Evolutionary conservation across 768 basidiomycete genomes (phyloP).

Genomic region (Tricholoma matsutake): DNA sequence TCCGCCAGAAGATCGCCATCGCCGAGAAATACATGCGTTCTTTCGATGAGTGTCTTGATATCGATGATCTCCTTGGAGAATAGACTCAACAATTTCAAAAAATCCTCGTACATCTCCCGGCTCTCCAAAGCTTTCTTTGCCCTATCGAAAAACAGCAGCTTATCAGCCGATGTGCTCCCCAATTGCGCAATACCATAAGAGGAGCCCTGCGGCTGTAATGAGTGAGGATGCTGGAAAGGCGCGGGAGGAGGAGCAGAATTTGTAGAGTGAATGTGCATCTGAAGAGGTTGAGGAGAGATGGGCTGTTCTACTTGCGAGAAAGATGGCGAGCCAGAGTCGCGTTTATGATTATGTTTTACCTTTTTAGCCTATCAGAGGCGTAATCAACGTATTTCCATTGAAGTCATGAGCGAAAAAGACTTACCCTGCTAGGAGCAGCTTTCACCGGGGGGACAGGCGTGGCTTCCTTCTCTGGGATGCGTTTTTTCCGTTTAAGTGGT

Average conservation of each 20-base stretch:
- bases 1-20: constrained; percentile 75
- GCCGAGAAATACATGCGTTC: constrained; percentile 78
- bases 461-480: constrained; percentile 62
- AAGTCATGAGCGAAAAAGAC: constrained; percentile 17
- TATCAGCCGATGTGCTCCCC: constrained; percentile 51
- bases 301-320: constrained; percentile 47
- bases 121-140: constrained; percentile 78
- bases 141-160: constrained; percentile 91
- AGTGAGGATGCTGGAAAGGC: constrained; percentile 17
- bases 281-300: constrained; percentile 40
- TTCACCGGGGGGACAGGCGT: constrained; percentile 57
- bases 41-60: constrained; percentile 73
- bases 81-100: constrained; percentile 87
- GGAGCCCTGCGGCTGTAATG: constrained; percentile 21
- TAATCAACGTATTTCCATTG: constrained; percentile 1
- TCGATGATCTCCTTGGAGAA: constrained; percentile 94
- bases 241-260: constrained; percentile 15
- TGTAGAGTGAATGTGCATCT: constrained; percentile 26
- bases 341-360: constrained; percentile 58
- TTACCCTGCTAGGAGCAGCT: constrained; percentile 44
- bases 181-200: constrained; percentile 30
- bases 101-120: constrained; percentile 85
- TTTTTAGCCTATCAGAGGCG: constrained; percentile 50
- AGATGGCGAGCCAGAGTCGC: constrained; percentile 52
- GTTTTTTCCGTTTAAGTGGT: constrained; percentile 57